Evolutionary conservation across 495 filamentous ascomycete species (phyloP), one percentile per base, ranked within the genome.

Genomic region (Penicillium diatomitis): DNA sequence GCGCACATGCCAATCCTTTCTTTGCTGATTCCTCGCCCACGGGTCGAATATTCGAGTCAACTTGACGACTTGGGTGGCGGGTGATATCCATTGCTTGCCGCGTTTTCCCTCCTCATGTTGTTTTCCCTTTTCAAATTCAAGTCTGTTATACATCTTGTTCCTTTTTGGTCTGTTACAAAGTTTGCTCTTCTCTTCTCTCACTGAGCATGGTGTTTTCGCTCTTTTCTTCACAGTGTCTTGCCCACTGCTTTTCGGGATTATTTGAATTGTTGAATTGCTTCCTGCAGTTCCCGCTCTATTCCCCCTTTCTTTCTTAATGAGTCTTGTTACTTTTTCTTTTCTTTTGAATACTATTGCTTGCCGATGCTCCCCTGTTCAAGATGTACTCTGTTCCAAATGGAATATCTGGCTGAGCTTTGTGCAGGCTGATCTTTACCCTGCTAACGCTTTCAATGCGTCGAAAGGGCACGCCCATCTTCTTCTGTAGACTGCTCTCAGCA

Each of bases 301-400:
- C 34, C 41, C 40, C 44, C 44, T 36, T 44, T 46, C 38, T 57
- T 37, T 33, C 47, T 51, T 58, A 38, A 44, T 40, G 20, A 20
- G 2, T 20, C 20, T 20, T 20, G 20, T 20, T 20, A 2, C n/a
- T 20, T 20, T 49, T 49, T 47, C 38, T 36, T 6, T 36, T 10
- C 34, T 36, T 36, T 36, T 36, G 7, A 36, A 36, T 20, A 20
- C 20, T 20, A 20, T 20, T 9, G 0, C 29, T 20, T 6, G 46
- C 37, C 43, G 41, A 44, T 36, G 12, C 46, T 56, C 57, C 50
- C 45, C 48, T 20, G 57, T 60, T 50, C 41, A 34, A 56, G 48
- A 38, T 61, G 52, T 59, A 53, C 38, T 54, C 52, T 43, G 38
- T 43, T 48, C 38, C 44, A 36, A 59, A 54, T 60, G 53, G 36